Evolutionary conservation across 306 rosid species (phyloP), one percentile per base, ranked within the genome.

Genomic region (Medicago truncatula): DNA sequence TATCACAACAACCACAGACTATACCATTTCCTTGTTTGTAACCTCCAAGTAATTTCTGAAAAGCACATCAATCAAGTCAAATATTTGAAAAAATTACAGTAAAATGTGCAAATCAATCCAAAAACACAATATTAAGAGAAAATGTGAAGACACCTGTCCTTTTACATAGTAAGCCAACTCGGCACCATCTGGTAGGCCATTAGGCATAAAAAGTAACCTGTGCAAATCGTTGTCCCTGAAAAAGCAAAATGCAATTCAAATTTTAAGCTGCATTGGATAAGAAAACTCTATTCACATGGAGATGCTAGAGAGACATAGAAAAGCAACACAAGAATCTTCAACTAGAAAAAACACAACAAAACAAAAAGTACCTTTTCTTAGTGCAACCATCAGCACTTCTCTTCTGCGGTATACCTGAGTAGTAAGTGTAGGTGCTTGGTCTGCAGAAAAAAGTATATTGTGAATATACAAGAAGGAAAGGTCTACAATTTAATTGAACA

Each of bases 141-240:
- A 59, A 53, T 25, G 56, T 70, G 21, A 73, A 43, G 47, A 71
- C 77, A 96, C 99, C 97, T 92, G 99, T 76, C 98, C 98, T 74
- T 96, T 96, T 77, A 96, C 90, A 75, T 85, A 90, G 88, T 92
- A 96, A 39, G 97, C 97, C 88, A 96, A 86, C 80, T 96, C 97
- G 74, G 99, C 93, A 44, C 99, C 99, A 83, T 96, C 96, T 6
- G 98, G 99, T 62, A 96, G 91, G 68, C 98, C 99, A 63, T 92
- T 92, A 74, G 98, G 98, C 97, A 96, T 87, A 80, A 96, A 96
- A 61, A 96, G 90, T 71, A 96, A 80, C 83, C 91, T 78, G 81
- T 96, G 99, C 66, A 96, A 89, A 85, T 96, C 99, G 17, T 96
- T 89, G 78, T 90, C 99, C 92, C 99, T 96, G 88, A 76, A 13